Base-by-base conservation (phyloP, 2,329 filamentous ascomycete species). In the Sporothrix pallida region DNA sequence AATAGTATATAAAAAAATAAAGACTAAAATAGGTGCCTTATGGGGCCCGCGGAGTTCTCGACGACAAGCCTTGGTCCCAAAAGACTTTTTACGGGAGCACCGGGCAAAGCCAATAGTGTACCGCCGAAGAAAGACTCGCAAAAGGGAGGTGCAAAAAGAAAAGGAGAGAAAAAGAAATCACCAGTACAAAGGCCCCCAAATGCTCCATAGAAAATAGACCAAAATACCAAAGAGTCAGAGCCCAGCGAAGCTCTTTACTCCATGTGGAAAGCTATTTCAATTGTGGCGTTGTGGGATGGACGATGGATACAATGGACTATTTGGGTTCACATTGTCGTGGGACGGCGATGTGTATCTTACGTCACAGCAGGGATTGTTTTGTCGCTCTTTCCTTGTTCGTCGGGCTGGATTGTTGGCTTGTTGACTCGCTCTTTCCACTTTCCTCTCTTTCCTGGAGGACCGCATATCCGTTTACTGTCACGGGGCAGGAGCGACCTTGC, bases 281-380 rank as follows among this genome's bases (percentile, higher is more conserved):
- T 26, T 48, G 42, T 67, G 62, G 62, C 42, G 62, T 37, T 44
- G 58, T 31, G 7, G 58, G 58, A 63, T 56, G 20, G 20, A 56
- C 20, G 20, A 56, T 56, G 20, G 52, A 23, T 26, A 23, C 46
- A 13, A 26, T 23, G 9, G 52, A 26, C n/a, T 5, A 56, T 23
- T 12, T 37, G 31, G 31, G 31, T 37, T 37, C 31, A 37, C 31
- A 6, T 37, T 37, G 31, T 7, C 31, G 31, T 52, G 50, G 44
- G 17, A 65, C 42, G 42, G n/a, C 62, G 20, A 67, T 67, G 62
- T 48, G 62, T 20, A 26, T 68, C 46, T 68, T 68, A 68, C 65
- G 65, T 68, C 46, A 68, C 65, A 52, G 46, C 46, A 37, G 26
- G 63, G 46, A 12, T 68, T 26, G 62, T 65, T 46, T 48, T 15